Evolutionary conservation across 1,139 yeast genomes (phyloP), one percentile per base, ranked within the genome.

Genomic region (Diutina mesorugosa): DNA sequence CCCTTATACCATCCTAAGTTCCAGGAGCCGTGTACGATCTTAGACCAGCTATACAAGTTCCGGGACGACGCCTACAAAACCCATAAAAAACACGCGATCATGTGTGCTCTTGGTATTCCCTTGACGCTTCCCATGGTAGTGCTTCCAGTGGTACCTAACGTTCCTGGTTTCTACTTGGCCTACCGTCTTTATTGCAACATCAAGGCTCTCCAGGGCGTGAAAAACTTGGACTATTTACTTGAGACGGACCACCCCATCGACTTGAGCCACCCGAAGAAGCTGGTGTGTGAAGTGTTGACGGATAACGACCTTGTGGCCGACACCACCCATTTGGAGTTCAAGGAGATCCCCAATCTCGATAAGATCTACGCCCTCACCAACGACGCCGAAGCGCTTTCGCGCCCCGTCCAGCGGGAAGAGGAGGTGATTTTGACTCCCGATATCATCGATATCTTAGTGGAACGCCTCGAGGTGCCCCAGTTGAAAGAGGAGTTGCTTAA

Each of bases 131-230:
- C 99, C 1, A 69, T 90, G 57, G 90, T 90, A 0, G 65, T 90
- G 54, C 66, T 93, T 0, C 99, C 99, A 0, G 76, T 91, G n/a
- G 68, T 91, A 1, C 99, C 99, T 21, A 93, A 93, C 63, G 80
- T 93, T n/a, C 99, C 99, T 0, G 97, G 97, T 0, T 86, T 93
- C 64, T 93, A 90, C 66, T 69, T 91, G 53, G 76, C 87, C 6
- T 93, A 87, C 68, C 77, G 99, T 61, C 77, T 87, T 21, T 93
- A 90, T 71, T 89, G 97, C 65, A 89, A 91, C 67, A 76, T 84
- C 65, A 88, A 87, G 65, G 97, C 97, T 1, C 74, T 80, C 59
- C 68, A 80, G 57, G 97, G 97, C 0, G 88, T 90, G 8, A 74
- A 77, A 61, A 95, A 89, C 65, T 70, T 90, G 61, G 69, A 74